These are phyloP conservation scores for Gnetum montanum DNA, from an alignment of 75 land plant species.

Conservation along the genomic window DNA sequence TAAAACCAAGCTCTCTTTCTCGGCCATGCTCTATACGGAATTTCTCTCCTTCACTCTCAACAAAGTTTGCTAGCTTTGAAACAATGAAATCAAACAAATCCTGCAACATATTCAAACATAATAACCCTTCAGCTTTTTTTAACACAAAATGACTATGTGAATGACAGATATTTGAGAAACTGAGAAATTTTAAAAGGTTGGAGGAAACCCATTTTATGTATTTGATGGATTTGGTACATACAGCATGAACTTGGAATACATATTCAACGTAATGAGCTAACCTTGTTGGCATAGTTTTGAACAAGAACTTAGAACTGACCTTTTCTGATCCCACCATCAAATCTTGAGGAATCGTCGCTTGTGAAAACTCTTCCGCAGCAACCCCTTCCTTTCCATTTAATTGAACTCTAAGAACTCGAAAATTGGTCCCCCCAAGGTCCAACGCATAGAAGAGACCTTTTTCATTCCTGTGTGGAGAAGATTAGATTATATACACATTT, in stretches of 20 bases:
- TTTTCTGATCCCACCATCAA: conserved; percentile 51
- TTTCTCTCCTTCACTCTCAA: conserved; percentile 30
- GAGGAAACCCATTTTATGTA: too few species aligned
- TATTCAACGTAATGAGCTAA: too few species aligned
- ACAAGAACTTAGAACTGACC: conserved; percentile 19
- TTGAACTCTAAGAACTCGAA: conserved; percentile 59
- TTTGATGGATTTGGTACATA: too few species aligned
- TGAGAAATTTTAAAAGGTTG: too few species aligned
- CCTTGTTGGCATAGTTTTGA: too few species aligned
- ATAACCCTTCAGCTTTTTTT: conserved; percentile 20
- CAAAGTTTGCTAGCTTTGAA: conserved; percentile 43
- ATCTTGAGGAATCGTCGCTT: conserved; percentile 50
- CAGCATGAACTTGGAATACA: too few species aligned
- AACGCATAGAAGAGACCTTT: conserved; percentile 61
- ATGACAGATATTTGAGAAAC: too few species aligned
- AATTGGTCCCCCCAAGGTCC: conserved; percentile 76
- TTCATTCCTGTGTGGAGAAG: conserved; percentile 32
- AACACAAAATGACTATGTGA: too few species aligned
- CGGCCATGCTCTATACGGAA: conserved; percentile 30
- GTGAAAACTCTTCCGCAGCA: conserved; percentile 29
- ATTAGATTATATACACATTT: too few species aligned
- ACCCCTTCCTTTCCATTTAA: conserved; percentile 46
- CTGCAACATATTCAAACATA: conserved; percentile 22
- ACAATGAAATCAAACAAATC: conserved; percentile 78
- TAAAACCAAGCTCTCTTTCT: conserved; percentile 61